Evolutionary conservation across 495 filamentous ascomycete species (phyloP).

Genomic region (Xylaria acuta): DNA sequence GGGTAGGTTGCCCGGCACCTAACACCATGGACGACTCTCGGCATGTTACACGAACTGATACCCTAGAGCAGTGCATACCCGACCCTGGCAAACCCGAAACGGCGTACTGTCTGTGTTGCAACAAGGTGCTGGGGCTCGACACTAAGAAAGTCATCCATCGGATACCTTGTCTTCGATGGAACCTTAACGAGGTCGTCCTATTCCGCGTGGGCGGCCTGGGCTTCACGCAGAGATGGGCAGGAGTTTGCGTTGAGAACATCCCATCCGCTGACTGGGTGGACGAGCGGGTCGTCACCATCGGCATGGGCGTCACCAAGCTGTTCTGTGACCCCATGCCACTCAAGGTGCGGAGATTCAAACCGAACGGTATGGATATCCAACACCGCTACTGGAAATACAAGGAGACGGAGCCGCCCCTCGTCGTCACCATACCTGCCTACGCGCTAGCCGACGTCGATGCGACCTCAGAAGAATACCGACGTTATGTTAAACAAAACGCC

Average conservation of each 20-base stretch:
- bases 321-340: conserved; percentile 38
- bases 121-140: conserved; percentile 36
- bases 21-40: conserved; percentile 20
- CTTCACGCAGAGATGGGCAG: conserved; percentile 48
- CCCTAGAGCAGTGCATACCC: conserved; percentile 32
- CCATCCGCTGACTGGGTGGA: conserved; percentile 34
- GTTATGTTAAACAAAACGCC: conserved; percentile 42
- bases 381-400: conserved; percentile 39
- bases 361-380: conserved; percentile 38
- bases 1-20: conserved; percentile 46
- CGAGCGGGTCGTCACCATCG: conserved; percentile 34
- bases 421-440: conserved; percentile 39
- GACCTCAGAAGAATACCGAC: conserved; percentile 40
- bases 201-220: conserved; percentile 48
- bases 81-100: conserved; percentile 40
- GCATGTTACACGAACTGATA: conserved; percentile 25
- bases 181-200: conserved; percentile 43
- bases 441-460: conserved; percentile 44
- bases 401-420: conserved; percentile 26
- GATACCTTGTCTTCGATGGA: conserved; percentile 48
- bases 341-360: conserved; percentile 43
- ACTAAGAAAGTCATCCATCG: conserved; percentile 55
- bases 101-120: conserved; percentile 45
- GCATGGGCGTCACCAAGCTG: conserved; percentile 42
- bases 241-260: conserved; percentile 47